A percentile compares a stretch with the other conserved stretches of the same genome.
Conservation (phyloP, 139 green algal species). For the Haematococcus sp. region DNA sequence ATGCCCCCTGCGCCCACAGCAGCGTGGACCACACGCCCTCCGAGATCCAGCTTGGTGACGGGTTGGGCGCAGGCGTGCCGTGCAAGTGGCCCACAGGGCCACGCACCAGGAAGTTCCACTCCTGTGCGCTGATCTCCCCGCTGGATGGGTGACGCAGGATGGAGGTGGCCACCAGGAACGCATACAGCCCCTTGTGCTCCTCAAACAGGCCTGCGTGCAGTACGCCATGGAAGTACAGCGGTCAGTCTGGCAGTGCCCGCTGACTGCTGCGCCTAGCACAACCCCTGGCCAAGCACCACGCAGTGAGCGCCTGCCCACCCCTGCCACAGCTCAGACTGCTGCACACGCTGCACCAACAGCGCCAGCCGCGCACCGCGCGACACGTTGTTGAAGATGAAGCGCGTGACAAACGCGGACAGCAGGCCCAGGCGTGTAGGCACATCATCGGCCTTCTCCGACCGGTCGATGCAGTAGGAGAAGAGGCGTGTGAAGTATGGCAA, state of each 20-base stretch:
- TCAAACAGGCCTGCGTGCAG: constrained; percentile 74
- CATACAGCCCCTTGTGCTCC: constrained; percentile 80
- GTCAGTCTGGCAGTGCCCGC: no score
- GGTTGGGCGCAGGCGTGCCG: constrained; percentile 15
- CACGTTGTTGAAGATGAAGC: constrained; percentile 81
- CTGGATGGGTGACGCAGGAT: constrained; percentile 49
- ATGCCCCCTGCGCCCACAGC: constrained; percentile 1
- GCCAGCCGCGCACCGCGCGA: constrained; percentile 26
- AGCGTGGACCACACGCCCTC: constrained; percentile 38
- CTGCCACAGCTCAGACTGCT: no score
- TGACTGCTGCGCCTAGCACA: no score
- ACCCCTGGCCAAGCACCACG: no score
- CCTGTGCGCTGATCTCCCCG: constrained; percentile 49
- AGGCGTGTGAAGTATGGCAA: constrained; percentile 75
- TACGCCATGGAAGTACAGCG: no score
- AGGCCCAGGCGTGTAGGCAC: constrained; percentile 57
- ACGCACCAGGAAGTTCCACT: constrained; percentile 82
- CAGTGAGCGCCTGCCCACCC: no score
- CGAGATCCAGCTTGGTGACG: constrained; percentile 38
- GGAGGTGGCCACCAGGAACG: constrained; percentile 63
- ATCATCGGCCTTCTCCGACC: constrained; percentile 53
- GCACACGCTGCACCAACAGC: no score
- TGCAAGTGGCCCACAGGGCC: constrained; percentile 25
- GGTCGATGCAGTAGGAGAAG: constrained; percentile 77
- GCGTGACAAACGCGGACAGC: constrained; percentile 64